Percentiles rank a stretch among this genome's conserved stretches.
Conservation (phyloP, 192 early-diverging fungal genomes). For the Funneliformis geosporum region DNA sequence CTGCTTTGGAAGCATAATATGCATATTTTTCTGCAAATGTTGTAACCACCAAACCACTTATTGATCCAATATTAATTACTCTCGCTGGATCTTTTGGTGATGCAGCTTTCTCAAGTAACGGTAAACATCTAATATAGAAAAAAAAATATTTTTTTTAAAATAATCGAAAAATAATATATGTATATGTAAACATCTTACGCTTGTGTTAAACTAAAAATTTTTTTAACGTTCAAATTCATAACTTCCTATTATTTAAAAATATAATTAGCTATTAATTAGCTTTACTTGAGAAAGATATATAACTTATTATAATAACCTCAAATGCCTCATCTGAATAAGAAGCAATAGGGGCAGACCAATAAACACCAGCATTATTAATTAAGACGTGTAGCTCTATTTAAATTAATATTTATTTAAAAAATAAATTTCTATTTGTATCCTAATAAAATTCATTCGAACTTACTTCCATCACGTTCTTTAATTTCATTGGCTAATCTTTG, state of each 20-base stretch:
- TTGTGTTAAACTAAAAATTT: conserved; percentile 27
- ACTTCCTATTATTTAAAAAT: conserved; percentile 14
- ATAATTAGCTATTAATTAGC: not conserved
- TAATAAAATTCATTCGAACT: not conserved
- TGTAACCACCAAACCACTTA: conserved; percentile 52
- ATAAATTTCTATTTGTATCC: not conserved
- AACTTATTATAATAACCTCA: not conserved
- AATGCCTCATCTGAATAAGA: conserved; percentile 13
- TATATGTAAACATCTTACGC: not conserved
- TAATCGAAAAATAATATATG: not conserved
- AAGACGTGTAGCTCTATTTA: conserved; percentile 69
- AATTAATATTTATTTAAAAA: not conserved
- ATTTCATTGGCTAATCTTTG: conserved; percentile 42
- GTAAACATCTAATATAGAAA: conserved; percentile 26
- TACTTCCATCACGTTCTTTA: conserved; percentile 45
- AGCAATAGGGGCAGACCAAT: conserved; percentile 28
- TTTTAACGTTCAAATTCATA: conserved; percentile 29
- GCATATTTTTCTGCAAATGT: conserved; percentile 56
- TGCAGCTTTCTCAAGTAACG: conserved; percentile 62
- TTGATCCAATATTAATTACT: conserved; percentile 84
- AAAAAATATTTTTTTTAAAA: not conserved
- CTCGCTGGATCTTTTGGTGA: conserved; percentile 57
- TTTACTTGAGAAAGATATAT: not conserved
- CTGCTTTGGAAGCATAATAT: conserved; percentile 80
- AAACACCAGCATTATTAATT: conserved; percentile 84